A percentile compares a stretch with the other conserved stretches of the same genome.
phyloP scores from a whole-genome alignment of 768 basidiomycete species.

The Suillus cothurnatus region DNA sequence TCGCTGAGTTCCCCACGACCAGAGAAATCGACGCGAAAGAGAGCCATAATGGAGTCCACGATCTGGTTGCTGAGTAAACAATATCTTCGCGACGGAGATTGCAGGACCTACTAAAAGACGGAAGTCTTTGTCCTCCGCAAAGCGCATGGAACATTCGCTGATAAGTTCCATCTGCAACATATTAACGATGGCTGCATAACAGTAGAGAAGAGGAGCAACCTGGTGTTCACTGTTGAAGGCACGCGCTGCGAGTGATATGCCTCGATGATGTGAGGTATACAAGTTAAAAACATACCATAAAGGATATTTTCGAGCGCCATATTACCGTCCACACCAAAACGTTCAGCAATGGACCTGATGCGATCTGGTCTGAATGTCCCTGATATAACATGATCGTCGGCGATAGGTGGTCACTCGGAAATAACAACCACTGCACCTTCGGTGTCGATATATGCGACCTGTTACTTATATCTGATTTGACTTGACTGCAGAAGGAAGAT shows the following conservation, averaged over 20 bases:
- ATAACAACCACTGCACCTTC: constrained; percentile 51
- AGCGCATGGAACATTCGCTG: constrained; percentile 84
- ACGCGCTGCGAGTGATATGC: constrained; percentile 54
- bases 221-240: constrained; percentile 95
- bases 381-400: constrained; percentile 33
- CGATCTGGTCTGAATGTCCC: constrained; percentile 97
- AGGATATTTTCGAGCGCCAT: constrained; percentile 89
- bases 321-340: constrained; percentile 90
- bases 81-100: neutral
- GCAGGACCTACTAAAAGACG: constrained; percentile 56
- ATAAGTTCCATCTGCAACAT: constrained; percentile 80
- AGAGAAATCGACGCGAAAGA: constrained; percentile 92
- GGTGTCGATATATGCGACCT: constrained; percentile 93
- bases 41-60: constrained; percentile 95
- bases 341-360: constrained; percentile 86
- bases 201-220: constrained; percentile 39
- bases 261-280: neutral
- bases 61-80: constrained; percentile 54
- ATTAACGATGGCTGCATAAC: constrained; percentile 11
- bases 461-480: constrained; percentile 1
- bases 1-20: constrained; percentile 94
- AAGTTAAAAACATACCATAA: constrained; percentile 57
- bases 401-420: constrained; percentile 5
- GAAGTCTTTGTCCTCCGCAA: constrained; percentile 89
- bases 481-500: neutral